Conservation (phyloP, 2,329 filamentous ascomycete species). For the Clonostachys rhizophaga region DNA sequence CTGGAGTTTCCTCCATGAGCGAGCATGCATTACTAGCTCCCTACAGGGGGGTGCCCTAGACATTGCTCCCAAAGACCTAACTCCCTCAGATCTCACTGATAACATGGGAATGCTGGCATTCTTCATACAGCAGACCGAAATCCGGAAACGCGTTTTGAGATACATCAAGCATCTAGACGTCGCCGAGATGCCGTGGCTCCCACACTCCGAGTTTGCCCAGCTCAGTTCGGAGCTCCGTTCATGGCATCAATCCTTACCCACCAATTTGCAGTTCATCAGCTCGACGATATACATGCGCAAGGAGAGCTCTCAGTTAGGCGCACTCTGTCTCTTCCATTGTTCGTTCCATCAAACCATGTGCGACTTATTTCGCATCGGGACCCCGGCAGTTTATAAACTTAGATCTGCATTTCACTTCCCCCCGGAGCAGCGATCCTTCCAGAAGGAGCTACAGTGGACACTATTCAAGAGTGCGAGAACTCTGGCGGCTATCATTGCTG, state of each 20-base stretch:
- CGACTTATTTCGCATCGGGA: constrained; percentile 8
- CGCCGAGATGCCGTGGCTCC: constrained; percentile 7
- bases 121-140: constrained; percentile 7
- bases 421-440: constrained; percentile 2
- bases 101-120: constrained; percentile 8
- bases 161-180: constrained; percentile 8
- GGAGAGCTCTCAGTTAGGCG: constrained; percentile 6
- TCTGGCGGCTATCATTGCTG: constrained; percentile 6
- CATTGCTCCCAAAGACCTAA: not conserved
- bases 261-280: constrained; percentile 4
- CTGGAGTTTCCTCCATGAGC: constrained; percentile 5
- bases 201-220: constrained; percentile 5
- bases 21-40: constrained; percentile 5
- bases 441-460: not conserved
- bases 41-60: constrained; percentile 1
- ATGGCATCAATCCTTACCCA: constrained; percentile 5
- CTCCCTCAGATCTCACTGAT: not conserved
- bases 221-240: not conserved
- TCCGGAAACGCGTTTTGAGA: constrained; percentile 6
- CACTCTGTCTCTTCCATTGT: constrained; percentile 8
- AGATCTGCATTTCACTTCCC: constrained; percentile 7
- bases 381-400: constrained; percentile 6
- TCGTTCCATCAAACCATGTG: constrained; percentile 8
- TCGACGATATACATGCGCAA: constrained; percentile 7
- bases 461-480: constrained; percentile 5